Percentiles rank a stretch among this genome's conserved stretches.
Conservation (phyloP, 2,329 filamentous ascomycete genomes). For the Coniella lustricola region DNA sequence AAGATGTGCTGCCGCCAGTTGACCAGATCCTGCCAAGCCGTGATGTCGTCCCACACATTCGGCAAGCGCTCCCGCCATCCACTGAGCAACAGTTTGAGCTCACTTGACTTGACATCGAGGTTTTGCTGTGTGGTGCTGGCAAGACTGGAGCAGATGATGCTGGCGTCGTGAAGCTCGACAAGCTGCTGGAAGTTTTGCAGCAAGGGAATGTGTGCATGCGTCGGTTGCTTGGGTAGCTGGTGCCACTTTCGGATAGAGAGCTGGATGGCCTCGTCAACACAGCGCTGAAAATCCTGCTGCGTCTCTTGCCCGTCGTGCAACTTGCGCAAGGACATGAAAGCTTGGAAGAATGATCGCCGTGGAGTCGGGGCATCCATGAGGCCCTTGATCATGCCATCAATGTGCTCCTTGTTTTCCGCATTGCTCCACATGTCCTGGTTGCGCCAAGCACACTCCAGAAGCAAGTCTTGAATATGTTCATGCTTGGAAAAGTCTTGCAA, state of each 20-base stretch:
- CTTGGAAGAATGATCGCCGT: conserved; percentile 91
- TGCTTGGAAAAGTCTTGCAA: conserved; percentile 96
- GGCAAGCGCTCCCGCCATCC: conserved; percentile 94
- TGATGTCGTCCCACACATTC: conserved; percentile 99
- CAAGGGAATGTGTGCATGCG: conserved; percentile 89
- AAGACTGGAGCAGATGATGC: conserved; percentile 89
- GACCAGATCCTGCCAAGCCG: conserved; percentile 98
- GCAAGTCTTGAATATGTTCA: conserved; percentile 94
- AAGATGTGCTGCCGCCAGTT: conserved; percentile 99
- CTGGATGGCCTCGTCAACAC: conserved; percentile 96
- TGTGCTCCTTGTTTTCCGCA: conserved; percentile 74
- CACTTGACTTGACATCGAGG: conserved; percentile 87
- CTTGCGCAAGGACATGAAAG: conserved; percentile 94
- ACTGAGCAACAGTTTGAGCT: conserved; percentile 86
- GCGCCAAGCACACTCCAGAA: conserved; percentile 92
- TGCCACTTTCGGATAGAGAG: conserved; percentile 98
- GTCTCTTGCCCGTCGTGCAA: conserved; percentile 84
- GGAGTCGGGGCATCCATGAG: conserved; percentile 97
- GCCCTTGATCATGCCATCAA: conserved; percentile 91
- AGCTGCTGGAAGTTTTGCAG: conserved; percentile 97
- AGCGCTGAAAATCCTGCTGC: conserved; percentile 72
- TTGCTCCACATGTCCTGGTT: conserved; percentile 93
- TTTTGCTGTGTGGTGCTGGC: conserved; percentile 77
- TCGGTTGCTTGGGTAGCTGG: conserved; percentile 88
- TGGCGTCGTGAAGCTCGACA: conserved; percentile 95